Evolutionary conservation across 805 yeast species (phyloP), one percentile per base, ranked within the genome.

Genomic region (Yarrowia osloensis): DNA sequence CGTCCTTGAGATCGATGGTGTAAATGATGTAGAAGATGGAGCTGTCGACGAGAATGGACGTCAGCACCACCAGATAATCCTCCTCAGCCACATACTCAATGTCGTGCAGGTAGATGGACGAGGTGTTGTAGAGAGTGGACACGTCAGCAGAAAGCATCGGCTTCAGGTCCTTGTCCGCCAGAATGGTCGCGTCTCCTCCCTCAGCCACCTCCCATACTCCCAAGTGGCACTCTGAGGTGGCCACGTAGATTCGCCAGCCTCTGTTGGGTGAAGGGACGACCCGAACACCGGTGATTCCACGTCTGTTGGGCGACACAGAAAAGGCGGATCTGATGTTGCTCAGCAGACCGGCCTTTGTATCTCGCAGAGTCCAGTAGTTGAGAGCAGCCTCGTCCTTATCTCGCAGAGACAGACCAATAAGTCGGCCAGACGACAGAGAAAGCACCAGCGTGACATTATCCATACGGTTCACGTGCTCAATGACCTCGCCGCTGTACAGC

Each of bases 71-170:
- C 67, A 84, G 84, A 1, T 78, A 78, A 21, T 80, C 78, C 21
- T 78, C 76, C 2, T 76, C 73, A 17, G 79, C 78, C 9, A 79
- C 72, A 4, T 86, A 82, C 74, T 87, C 86, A 24, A 89, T 76
- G 72, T 90, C 96, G 67, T 88, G 82, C 63, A 57, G 33, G 33
- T 54, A 54, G 40, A 89, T 81, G 62, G 78, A 78, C 67, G 89
- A 77, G n/a, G 82, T 77, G 35, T 80, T 75, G 71, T 86, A 85
- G 26, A 84, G 74, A 22, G 79, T 80, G 31, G 76, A 76, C 26
- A 86, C 75, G 13, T 82, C 78, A 31, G 77, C 78, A 39, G 80
- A 68, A 37, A 85, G 73, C 33, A 75, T 71, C 4, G 77, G 76
- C 21, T 73, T 74, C 4, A 84, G 55, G 8, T 78, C 77, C 13